phyloP scores from a whole-genome alignment of 2,329 filamentous ascomycete species.

The Fusarium solani-melongenae region DNA sequence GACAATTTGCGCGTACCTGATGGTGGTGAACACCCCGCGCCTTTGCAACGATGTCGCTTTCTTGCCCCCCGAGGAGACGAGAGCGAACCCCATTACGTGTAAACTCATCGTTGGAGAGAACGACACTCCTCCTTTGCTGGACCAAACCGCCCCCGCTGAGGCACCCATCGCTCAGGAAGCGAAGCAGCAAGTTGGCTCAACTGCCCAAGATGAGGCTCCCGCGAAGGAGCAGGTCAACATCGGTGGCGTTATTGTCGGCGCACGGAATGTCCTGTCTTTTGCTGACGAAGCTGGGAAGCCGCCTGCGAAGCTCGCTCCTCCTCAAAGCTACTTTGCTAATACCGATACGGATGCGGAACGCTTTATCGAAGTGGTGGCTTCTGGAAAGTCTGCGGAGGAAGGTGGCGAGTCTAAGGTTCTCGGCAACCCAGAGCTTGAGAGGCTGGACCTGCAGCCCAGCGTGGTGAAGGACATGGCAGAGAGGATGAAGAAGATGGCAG shows the following conservation, averaged over 20 bases:
- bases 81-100: constrained; percentile 81
- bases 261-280: constrained; percentile 59
- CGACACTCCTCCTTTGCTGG: constrained; percentile 53
- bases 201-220: constrained; percentile 31
- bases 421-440: constrained; percentile 74
- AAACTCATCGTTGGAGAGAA: constrained; percentile 71
- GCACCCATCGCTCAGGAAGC: constrained; percentile 16
- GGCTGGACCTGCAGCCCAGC: constrained; percentile 73
- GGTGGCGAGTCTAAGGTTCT: constrained; percentile 71
- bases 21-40: constrained; percentile 90
- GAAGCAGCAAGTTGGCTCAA: constrained; percentile 22
- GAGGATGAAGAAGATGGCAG: constrained; percentile 75
- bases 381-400: constrained; percentile 61
- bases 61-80: constrained; percentile 80
- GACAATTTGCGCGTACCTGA: constrained; percentile 89
- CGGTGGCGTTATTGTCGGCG: constrained; percentile 66
- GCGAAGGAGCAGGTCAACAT: constrained; percentile 57
- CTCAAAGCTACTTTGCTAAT: constrained; percentile 53
- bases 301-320: constrained; percentile 57
- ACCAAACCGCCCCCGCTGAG: constrained; percentile 48
- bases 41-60: constrained; percentile 91
- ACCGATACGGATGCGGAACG: constrained; percentile 37
- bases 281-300: constrained; percentile 61
- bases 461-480: constrained; percentile 76
- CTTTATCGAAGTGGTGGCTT: constrained; percentile 58